Base-by-base conservation (phyloP, 2,329 filamentous ascomycete species). In the Stromatinia cepivora region DNA sequence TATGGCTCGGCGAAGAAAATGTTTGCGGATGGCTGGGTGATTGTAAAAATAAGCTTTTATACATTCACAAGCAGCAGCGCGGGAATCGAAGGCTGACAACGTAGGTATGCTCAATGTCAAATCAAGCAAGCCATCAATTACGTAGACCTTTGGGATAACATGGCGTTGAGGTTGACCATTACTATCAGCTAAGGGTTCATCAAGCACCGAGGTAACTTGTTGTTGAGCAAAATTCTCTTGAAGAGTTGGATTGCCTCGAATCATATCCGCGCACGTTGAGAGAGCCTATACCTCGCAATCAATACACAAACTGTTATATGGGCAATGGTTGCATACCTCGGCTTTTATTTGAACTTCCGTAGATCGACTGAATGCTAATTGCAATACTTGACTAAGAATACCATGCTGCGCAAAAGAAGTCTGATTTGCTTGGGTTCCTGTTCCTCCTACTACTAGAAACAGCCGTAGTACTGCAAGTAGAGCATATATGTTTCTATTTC, bases 201-300 rank as follows among this genome's bases (percentile, higher is more conserved):
- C 81, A 59, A 87, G 77, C 13, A 90, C 85, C 39, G 88, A 85
- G 17, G 84, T 84, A 4, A 98, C 93, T 75, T 92, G 91, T 56
- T 97, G 85, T 76, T 95, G 91, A 6, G 93, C 94, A 78, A 99
- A 98, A 61, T 85, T 87, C 80, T 97, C 93, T 79, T 99, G 95
- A 11, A 98, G 83, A 7, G 83, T 84, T 34, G 89, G 79, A 77
- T 97, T 97, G 54, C 88, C 91, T 72, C 90, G 87, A 75, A 99
- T 97, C 75, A 97, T 86, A 80, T 97, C 93, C 67, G 93, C 93
- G 77, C 93, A 96, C 45, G 93, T 92, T 73, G 88, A 85, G 65
- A 99, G 82, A 72, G 95, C 94, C 87, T 92, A 78, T 68, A 68
- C 67, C 57, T 50, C 64, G 62, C 39, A 66, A 72, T 74, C 64